These are phyloP conservation scores for Penicillium macrosclerotiorum DNA, from an alignment of 495 filamentous ascomycete genomes.

Conservation along the genomic window DNA sequence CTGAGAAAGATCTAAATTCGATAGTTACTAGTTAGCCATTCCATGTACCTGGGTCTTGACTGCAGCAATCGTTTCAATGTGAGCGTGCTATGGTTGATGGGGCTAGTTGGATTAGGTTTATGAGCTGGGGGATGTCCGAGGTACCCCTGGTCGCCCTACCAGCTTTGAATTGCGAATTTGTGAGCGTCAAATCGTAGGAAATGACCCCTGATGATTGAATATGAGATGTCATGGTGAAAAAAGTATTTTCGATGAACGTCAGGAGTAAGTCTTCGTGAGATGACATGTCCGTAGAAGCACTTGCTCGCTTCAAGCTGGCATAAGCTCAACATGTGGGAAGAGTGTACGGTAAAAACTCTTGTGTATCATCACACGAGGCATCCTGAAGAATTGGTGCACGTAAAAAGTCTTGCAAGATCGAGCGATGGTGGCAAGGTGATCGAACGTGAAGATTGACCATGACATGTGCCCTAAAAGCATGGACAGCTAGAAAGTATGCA, in stretches of 20 bases:
- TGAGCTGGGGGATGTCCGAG: conserved; percentile 4
- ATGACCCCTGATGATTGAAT: conserved; percentile 5
- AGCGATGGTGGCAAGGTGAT: conserved; percentile 7
- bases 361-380: conserved; percentile 3
- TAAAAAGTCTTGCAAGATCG: not conserved
- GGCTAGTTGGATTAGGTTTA: conserved; percentile 13
- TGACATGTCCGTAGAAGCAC: no score
- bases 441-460: not conserved
- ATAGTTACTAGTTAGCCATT: conserved; percentile 11
- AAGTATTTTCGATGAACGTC: not conserved
- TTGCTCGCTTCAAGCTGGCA: no score
- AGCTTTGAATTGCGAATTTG: not conserved
- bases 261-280: no score
- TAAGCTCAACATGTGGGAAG: no score
- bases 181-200: conserved; percentile 4
- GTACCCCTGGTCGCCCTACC: not conserved
- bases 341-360: no score
- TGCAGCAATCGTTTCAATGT: conserved; percentile 15
- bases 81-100: conserved; percentile 1
- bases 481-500: conserved; percentile 12
- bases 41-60: conserved; percentile 13
- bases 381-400: not conserved
- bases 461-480: conserved; percentile 1
- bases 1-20: conserved; percentile 17
- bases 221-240: conserved; percentile 2